These are phyloP conservation scores for Rhododendron vialii DNA, from an alignment of 148 eudicot species.

Conservation along the genomic window DNA sequence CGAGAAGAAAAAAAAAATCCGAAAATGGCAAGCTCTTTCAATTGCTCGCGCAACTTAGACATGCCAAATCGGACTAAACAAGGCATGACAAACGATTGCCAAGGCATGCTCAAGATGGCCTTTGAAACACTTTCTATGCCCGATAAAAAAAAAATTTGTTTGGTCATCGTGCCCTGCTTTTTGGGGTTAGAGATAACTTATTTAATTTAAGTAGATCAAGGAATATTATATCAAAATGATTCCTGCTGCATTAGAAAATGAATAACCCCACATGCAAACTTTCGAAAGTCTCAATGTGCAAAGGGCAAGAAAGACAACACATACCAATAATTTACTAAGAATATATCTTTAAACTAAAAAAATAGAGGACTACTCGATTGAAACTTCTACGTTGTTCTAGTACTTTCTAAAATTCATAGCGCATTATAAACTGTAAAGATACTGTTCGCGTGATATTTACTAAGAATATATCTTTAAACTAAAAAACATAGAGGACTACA, in stretches of 20 bases:
- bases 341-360: background rate
- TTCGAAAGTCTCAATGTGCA: background rate
- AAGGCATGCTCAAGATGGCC: too few relatives aligned
- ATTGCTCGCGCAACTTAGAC: too few relatives aligned
- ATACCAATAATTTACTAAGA: background rate
- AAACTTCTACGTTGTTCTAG: background rate
- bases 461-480: too few relatives aligned
- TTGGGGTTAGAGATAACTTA: background rate
- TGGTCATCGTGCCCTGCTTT: background rate
- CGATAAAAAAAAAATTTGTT: too few relatives aligned
- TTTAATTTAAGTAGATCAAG: background rate
- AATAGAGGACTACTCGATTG: background rate
- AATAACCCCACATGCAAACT: background rate
- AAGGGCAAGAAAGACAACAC: background rate
- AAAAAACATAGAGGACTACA: too few relatives aligned
- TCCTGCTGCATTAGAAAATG: background rate
- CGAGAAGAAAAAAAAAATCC: too few relatives aligned
- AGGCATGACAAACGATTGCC: too few relatives aligned
- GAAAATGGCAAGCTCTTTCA: too few relatives aligned
- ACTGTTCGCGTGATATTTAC: too few relatives aligned
- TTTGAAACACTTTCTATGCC: background rate
- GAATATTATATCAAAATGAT: background rate
- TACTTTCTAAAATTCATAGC: background rate
- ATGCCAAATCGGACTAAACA: too few relatives aligned
- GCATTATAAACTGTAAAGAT: background rate